Percentiles rank a stretch among this genome's conserved stretches.
Evolutionary conservation across 305 asterid genomes (phyloP).

Genomic region (Solanum chacoense): DNA sequence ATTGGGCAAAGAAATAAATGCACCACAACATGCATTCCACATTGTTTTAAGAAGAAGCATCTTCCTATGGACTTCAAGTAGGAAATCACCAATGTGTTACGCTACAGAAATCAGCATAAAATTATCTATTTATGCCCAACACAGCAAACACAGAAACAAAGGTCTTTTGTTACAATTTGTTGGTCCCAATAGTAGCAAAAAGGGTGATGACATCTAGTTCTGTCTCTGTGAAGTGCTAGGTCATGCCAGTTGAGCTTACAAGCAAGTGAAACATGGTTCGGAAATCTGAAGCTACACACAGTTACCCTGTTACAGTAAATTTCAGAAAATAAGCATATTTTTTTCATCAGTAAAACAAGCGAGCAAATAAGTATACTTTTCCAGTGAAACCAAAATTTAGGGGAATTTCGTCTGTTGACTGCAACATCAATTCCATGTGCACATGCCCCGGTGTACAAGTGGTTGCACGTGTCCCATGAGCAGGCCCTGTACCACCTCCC

Average conservation of each 20-base stretch:
- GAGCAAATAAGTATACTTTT: constrained; percentile 39
- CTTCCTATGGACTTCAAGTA: background rate
- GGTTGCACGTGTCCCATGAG: constrained; percentile 91
- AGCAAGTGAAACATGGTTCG: background rate
- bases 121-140: background rate
- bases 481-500: constrained; percentile 98
- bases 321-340: background rate
- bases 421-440: constrained; percentile 90
- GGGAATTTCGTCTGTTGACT: constrained; percentile 80
- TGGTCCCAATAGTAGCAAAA: background rate
- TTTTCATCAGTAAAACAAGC: constrained; percentile 1
- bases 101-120: background rate
- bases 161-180: background rate
- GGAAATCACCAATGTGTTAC: background rate
- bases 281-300: background rate
- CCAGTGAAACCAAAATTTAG: constrained; percentile 96
- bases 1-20: background rate
- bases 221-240: background rate
- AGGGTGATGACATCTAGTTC: background rate
- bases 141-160: background rate
- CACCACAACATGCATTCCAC: background rate
- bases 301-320: background rate
- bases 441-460: constrained; percentile 87
- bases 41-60: background rate
- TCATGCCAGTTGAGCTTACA: background rate